phyloP scores from a whole-genome alignment of 2,329 filamentous ascomycete species.

The Chaetomium sp. region DNA sequence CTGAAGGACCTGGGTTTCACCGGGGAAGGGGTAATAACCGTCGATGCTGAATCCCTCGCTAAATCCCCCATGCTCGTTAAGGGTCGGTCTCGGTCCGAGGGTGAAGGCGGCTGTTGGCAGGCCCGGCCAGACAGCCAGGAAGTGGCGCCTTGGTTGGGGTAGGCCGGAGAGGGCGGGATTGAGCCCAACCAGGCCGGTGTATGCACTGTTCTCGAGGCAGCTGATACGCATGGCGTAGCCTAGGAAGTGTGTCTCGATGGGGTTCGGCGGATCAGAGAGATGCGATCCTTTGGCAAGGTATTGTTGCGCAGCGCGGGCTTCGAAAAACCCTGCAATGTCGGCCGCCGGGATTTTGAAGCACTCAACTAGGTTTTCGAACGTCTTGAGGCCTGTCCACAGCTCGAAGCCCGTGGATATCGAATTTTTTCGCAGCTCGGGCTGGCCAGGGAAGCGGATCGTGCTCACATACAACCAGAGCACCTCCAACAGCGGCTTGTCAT shows the following conservation, averaged over 20 bases:
- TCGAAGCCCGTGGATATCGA: neutral
- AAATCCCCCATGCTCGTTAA: too few relatives aligned
- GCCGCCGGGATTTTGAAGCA: neutral
- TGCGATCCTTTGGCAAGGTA: neutral
- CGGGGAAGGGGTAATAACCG: neutral
- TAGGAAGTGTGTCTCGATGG: neutral
- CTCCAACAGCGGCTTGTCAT: neutral
- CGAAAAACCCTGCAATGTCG: neutral
- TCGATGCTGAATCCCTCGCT: neutral
- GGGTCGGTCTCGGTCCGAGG: neutral
- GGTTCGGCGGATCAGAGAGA: neutral
- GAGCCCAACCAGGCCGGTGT: neutral
- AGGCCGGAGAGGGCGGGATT: neutral
- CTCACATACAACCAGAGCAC: neutral
- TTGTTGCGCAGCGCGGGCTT: neutral
- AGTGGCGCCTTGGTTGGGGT: neutral
- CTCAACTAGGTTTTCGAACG: neutral
- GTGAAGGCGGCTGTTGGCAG: neutral
- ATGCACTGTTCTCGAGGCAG: neutral
- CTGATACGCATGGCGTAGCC: neutral
- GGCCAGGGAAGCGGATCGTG: neutral
- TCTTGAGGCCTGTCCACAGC: neutral
- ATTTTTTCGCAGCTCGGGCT: neutral
- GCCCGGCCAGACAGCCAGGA: constrained; percentile 1
- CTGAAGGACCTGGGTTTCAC: neutral